These are phyloP conservation scores for Boletus pseudo-olivaceus DNA, from an alignment of 768 basidiomycete genomes.

Conservation along the genomic window DNA sequence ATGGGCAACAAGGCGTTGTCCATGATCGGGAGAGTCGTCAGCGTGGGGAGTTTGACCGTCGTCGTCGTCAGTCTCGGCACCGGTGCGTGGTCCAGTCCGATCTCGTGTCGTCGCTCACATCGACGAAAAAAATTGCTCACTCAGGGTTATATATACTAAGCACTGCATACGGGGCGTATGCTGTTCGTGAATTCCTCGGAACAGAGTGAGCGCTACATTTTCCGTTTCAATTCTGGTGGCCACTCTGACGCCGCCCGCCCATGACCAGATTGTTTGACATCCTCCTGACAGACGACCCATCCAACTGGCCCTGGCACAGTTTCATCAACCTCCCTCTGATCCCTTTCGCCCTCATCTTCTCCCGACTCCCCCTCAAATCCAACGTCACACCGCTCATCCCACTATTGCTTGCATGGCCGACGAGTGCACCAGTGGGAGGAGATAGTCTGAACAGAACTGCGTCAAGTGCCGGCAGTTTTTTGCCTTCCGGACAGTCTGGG, in stretches of 20 bases:
- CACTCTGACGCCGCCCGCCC: background rate
- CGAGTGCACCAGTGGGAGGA: slow-evolving; percentile 24
- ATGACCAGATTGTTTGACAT: slow-evolving; percentile 53
- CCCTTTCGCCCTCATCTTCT: slow-evolving; percentile 62
- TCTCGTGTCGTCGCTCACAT: background rate
- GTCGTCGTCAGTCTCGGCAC: slow-evolving; percentile 55
- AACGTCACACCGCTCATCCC: slow-evolving; percentile 23
- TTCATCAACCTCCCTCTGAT: slow-evolving; percentile 73
- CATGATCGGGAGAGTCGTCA: slow-evolving; percentile 49
- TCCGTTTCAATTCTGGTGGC: background rate
- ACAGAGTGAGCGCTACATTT: slow-evolving; percentile 45
- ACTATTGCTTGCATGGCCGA: slow-evolving; percentile 27
- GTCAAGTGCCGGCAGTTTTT: background rate
- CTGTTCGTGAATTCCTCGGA: slow-evolving; percentile 66
- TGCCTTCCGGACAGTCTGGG: background rate
- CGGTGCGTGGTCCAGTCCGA: slow-evolving; percentile 40
- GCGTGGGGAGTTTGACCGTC: slow-evolving; percentile 46
- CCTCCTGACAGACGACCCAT: slow-evolving; percentile 64
- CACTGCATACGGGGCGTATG: slow-evolving; percentile 71
- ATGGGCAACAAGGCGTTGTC: slow-evolving; percentile 48
- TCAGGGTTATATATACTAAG: slow-evolving; percentile 47
- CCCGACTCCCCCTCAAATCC: slow-evolving; percentile 46
- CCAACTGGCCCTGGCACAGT: slow-evolving; percentile 73
- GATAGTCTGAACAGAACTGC: background rate
- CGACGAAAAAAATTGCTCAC: slow-evolving; percentile 2